Evolutionary conservation across 805 yeast species (phyloP).

Genomic region (Cyberlindnera galapagoensis): DNA sequence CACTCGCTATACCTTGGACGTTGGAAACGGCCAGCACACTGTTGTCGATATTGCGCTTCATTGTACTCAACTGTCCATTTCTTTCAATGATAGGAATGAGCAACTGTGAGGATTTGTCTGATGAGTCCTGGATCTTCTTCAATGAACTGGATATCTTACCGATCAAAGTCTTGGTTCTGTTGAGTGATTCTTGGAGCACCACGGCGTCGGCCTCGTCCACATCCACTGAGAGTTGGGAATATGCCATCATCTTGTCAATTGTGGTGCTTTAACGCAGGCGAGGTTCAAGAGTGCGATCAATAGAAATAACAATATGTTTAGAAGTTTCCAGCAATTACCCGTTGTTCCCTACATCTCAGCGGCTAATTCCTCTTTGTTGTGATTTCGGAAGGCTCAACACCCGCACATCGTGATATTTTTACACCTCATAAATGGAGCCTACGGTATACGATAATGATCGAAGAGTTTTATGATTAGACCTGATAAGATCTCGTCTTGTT

Average conservation of each 20-base stretch:
- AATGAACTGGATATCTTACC: constrained; percentile 49
- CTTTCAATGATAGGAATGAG: constrained; percentile 68
- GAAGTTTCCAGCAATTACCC: no score
- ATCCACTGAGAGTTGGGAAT: constrained; percentile 32
- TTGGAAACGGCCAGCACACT: constrained; percentile 42
- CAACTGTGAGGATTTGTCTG: constrained; percentile 51
- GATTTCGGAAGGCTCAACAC: no score
- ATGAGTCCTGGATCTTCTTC: constrained; percentile 42
- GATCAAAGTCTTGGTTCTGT: constrained; percentile 51
- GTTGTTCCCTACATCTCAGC: not conserved
- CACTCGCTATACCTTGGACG: constrained; percentile 43
- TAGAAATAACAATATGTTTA: no score
- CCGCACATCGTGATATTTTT: not conserved
- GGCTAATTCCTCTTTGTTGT: not conserved
- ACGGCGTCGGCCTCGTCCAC: constrained; percentile 79
- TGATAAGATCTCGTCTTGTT: no score
- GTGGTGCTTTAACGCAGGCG: no score
- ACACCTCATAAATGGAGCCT: not conserved
- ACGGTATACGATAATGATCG: not conserved
- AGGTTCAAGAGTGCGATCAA: no score
- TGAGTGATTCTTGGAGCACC: constrained; percentile 68
- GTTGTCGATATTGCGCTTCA: constrained; percentile 51
- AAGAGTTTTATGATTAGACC: not conserved
- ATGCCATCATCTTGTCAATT: constrained; percentile 9
- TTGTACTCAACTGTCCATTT: constrained; percentile 48